Evolutionary conservation across 331 rosid genomes (phyloP).

Genomic region (Pyracantha coccinea): DNA sequence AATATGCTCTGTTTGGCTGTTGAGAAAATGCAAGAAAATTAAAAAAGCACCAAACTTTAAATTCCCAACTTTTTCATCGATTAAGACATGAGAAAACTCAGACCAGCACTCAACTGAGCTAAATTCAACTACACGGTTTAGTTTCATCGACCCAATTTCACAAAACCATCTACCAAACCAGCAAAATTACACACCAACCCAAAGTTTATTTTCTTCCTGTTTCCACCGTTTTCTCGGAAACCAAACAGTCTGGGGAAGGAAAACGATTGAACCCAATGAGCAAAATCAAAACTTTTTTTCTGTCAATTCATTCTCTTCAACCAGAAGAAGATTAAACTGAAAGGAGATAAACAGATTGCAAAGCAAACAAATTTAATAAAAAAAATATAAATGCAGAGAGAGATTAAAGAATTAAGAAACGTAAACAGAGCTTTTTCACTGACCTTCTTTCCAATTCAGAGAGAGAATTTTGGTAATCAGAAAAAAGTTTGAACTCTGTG

Average conservation of each 20-base stretch:
- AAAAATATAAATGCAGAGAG: constrained; percentile 20
- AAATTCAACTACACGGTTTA: constrained; percentile 5
- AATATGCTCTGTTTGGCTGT: constrained; percentile 9
- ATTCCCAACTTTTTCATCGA: constrained; percentile 1
- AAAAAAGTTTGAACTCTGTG: constrained; percentile 40
- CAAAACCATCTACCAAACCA: constrained; percentile 10
- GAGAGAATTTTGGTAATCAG: constrained; percentile 39
- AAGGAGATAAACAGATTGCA: neutral
- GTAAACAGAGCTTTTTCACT: constrained; percentile 31
- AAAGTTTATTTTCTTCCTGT: neutral
- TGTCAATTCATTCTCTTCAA: constrained; percentile 12
- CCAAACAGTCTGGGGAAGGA: constrained; percentile 33
- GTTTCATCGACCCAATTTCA: constrained; percentile 5
- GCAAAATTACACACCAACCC: neutral
- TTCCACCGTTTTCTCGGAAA: constrained; percentile 42
- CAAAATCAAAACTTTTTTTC: constrained; percentile 7
- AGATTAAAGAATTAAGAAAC: constrained; percentile 19
- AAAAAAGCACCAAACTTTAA: constrained; percentile 6
- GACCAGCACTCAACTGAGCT: constrained; percentile 17
- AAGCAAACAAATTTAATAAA: constrained; percentile 2
- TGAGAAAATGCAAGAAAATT: neutral
- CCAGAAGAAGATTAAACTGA: constrained; percentile 20
- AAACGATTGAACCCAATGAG: constrained; percentile 18
- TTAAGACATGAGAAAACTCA: constrained; percentile 5
- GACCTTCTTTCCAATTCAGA: constrained; percentile 65